phyloP scores from a whole-genome alignment of 2,329 filamentous ascomycete genomes.

The Ophiostoma piceae region DNA sequence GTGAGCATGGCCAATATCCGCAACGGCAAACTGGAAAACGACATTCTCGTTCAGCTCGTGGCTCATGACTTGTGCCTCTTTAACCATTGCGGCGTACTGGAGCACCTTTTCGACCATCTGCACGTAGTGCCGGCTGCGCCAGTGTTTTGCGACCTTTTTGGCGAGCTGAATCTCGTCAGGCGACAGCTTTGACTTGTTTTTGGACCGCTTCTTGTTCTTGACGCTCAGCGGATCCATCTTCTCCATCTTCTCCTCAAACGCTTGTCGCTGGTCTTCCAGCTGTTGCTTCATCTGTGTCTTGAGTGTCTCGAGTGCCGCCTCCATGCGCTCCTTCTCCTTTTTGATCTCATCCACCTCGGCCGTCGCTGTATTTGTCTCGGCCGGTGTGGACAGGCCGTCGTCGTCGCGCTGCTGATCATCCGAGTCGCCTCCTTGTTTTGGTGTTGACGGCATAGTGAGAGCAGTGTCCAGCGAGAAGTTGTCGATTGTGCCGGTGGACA shows the following conservation, averaged over 20 bases:
- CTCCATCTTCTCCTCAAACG: slow-evolving; percentile 78
- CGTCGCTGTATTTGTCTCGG: slow-evolving; percentile 58
- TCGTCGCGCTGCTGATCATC: slow-evolving; percentile 63
- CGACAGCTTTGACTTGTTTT: slow-evolving; percentile 59
- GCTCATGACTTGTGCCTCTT: slow-evolving; percentile 97
- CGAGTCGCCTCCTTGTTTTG: slow-evolving; percentile 63
- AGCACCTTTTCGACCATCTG: slow-evolving; percentile 89
- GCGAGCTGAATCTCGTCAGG: slow-evolving; percentile 68
- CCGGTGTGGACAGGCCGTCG: slow-evolving; percentile 46
- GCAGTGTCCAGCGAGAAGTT: slow-evolving; percentile 94
- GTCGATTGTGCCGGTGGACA: slow-evolving; percentile 89
- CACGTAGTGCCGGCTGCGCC: slow-evolving; percentile 81
- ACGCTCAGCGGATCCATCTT: slow-evolving; percentile 57
- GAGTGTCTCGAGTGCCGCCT: slow-evolving; percentile 67
- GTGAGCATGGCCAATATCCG: slow-evolving; percentile 80
- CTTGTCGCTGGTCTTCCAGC: slow-evolving; percentile 73
- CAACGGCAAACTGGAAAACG: slow-evolving; percentile 88
- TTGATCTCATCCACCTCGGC: slow-evolving; percentile 79
- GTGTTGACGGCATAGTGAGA: slow-evolving; percentile 90
- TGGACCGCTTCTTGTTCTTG: slow-evolving; percentile 50
- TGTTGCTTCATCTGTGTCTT: slow-evolving; percentile 89
- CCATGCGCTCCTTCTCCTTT: slow-evolving; percentile 79
- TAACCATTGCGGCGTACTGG: slow-evolving; percentile 79
- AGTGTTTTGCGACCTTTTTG: slow-evolving; percentile 61
- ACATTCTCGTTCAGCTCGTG: slow-evolving; percentile 90